Evolutionary conservation across 306 rosid species (phyloP), one percentile per base, ranked within the genome.

Genomic region (Herpetospermum pedunculosum): DNA sequence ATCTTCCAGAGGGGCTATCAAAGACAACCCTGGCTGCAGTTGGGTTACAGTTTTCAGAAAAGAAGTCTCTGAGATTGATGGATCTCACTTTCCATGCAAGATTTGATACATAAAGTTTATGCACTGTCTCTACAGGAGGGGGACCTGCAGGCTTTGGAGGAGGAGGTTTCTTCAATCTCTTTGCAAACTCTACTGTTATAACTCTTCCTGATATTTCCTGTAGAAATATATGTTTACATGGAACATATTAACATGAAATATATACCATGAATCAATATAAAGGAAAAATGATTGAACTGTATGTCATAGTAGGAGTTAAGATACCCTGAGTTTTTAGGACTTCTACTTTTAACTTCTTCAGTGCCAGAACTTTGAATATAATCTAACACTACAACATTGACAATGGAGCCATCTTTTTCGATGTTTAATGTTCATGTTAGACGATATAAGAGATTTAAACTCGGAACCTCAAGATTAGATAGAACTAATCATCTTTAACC

Each of bases 71-170:
- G 72, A 94, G 96, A 80, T 88, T 84, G 83, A 81, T 79, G 16
- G 97, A 84, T 84, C 97, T 87, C 58, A 77, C 91, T 81, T 88
- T 88, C 97, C 97, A 89, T 48, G 91, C 86, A 74, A 88, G 87
- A 86, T 94, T 94, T 48, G 96, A 83, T 18, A 73, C 90, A 41
- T 88, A 91, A 71, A 94, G 75, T 70, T 83, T 87, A 83, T 87
- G 75, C 67, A 78, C 81, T 8, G 95, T 78, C 85, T 94, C 96
- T 16, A 67, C 79, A 37, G 85, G 52, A 58, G 78, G 78, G 8
- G 90, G 82, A 37, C 75, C 76, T 19, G 86, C 78, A 21, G 88
- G 85, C 49, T 68, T 75, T 40, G 89, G 87, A 23, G 88, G 83
- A 75, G 93, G 28, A 80, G 92, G 97, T 83, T 85, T 90, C 84